Evolutionary conservation across 192 early-diverging fungal genomes (phyloP).

Genomic region (Gamsiella multidivaricata): DNA sequence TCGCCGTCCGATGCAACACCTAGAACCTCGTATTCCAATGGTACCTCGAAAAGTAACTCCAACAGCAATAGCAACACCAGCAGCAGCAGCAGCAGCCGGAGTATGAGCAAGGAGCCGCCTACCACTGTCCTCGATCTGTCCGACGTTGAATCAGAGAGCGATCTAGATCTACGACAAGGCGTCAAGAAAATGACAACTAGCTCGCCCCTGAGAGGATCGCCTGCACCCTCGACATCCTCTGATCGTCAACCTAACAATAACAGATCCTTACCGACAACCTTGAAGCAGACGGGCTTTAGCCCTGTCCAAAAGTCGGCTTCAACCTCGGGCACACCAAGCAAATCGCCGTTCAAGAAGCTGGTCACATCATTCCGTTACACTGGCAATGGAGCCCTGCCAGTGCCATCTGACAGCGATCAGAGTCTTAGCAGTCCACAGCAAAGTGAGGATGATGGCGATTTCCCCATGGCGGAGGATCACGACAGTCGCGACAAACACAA

Average conservation of each 20-base stretch:
- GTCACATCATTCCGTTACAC: conserved; percentile 28
- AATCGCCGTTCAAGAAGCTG: conserved; percentile 28
- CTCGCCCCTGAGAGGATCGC: conserved; percentile 19
- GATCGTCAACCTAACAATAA: background rate
- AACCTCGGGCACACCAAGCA: background rate
- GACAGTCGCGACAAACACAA: background rate
- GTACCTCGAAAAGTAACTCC: background rate
- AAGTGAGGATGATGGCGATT: conserved; percentile 19
- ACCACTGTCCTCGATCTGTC: background rate
- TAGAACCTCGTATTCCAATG: background rate
- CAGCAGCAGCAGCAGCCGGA: background rate
- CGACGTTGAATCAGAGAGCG: conserved; percentile 15
- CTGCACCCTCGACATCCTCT: background rate
- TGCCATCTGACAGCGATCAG: conserved; percentile 19
- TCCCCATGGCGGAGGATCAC: conserved; percentile 10
- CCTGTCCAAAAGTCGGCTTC: background rate
- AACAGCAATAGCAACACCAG: conserved; percentile 3
- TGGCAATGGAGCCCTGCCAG: conserved; percentile 18
- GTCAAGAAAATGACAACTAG: conserved; percentile 27
- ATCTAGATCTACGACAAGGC: conserved; percentile 18
- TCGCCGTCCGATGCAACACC: background rate
- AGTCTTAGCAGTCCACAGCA: conserved; percentile 26
- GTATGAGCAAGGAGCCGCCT: background rate
- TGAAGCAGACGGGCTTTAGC: no score
- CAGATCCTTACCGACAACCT: background rate